phyloP scores from a whole-genome alignment of 169 alveolate species.

The Plasmodium blacklocki region DNA sequence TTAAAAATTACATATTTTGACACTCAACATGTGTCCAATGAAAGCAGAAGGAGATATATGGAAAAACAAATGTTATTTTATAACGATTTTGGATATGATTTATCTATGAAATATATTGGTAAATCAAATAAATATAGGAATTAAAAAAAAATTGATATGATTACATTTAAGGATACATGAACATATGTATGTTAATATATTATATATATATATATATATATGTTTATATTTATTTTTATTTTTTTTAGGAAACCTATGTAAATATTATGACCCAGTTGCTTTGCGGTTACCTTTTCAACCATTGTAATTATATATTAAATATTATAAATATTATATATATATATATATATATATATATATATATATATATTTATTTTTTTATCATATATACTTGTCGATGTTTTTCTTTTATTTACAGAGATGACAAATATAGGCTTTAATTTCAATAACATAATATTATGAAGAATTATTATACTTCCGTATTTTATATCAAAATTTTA shows the following conservation, averaged over 20 bases:
- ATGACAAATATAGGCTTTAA: conserved; percentile 64
- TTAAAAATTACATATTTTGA: conserved; percentile 57
- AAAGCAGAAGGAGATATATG: conserved; percentile 74
- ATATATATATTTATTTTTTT: not conserved
- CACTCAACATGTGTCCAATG: conserved; percentile 67
- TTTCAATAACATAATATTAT: not conserved
- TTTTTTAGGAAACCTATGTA: conserved; percentile 59
- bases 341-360: not conserved
- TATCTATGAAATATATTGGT: conserved; percentile 75
- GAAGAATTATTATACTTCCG: no score
- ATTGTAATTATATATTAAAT: conserved; percentile 40
- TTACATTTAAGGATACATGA: not conserved
- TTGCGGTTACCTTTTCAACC: conserved; percentile 70
- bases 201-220: not conserved
- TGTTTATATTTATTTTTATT: not conserved
- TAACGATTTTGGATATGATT: conserved; percentile 56
- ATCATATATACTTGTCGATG: not conserved
- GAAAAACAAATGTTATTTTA: conserved; percentile 75
- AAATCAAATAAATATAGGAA: conserved; percentile 6
- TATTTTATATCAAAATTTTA: no score
- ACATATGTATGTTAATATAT: no score
- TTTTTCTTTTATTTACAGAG: conserved; percentile 34
- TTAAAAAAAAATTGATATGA: not conserved
- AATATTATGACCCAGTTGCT: conserved; percentile 75
- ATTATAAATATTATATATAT: conserved; percentile 5